Base-by-base conservation (phyloP, 805 yeast species). In the Ogataea pini region DNA sequence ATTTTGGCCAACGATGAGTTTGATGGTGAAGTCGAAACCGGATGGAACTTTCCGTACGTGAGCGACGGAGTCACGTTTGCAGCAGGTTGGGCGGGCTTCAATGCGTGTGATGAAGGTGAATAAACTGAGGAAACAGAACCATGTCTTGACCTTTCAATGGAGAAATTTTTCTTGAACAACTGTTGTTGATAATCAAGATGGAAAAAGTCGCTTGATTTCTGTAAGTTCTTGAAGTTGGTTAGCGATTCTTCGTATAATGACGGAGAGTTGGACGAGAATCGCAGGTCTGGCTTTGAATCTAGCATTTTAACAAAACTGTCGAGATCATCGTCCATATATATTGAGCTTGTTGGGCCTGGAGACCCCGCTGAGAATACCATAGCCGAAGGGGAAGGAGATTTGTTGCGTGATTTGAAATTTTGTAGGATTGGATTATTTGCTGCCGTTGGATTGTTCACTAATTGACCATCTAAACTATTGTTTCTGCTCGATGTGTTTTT, bases 271-370 rank as follows among this genome's bases (percentile, higher is more conserved):
- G 67, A 57, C 7, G 65, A 50, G 34, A 69, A 54, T 41, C 70
- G 54, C 33, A 69, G 49, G 46, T 67, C 71, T 1, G 73, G 73
- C 43, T 64, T 69, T 7, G 68, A 60, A 34, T 69, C 72, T 20
- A 69, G 48, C 62, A 68, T 59, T 40, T 58, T 66, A 53, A 69
- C 59, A 48, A 69, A 68, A 17, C 58, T 59, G 31, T 64, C 70
- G 7, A 70, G 54, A 38, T 64, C 71, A 38, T 66, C 71, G 41
- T 63, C 71, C 48, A 62, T 42, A 43, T 60, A 60, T 4, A 63
- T 38, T 1, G 68, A 62, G 19, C 51, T 55, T 3, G 59, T 50
- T 2, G 67, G 65, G 12, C 61, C 66, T 7, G 49, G 44, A 0
- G 63, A 56, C 9, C 14, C 31, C 14, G 31, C 4, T 28, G 31